Conservation (phyloP, 257 asterid genomes). For the Handroanthus guayacan region DNA sequence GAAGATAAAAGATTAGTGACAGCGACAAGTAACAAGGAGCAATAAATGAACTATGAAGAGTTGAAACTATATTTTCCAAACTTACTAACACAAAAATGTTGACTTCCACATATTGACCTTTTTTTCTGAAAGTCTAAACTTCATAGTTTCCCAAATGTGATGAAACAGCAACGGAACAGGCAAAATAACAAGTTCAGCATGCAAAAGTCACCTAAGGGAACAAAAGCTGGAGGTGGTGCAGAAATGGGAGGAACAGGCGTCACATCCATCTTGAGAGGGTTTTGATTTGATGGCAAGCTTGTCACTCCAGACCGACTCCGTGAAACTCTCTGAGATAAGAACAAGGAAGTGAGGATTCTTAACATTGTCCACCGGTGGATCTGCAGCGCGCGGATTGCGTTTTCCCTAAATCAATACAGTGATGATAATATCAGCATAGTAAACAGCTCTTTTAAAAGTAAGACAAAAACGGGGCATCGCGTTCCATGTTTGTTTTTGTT, state of each 20-base stretch:
- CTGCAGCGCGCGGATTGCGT: slow-evolving; percentile 68
- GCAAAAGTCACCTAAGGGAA: slow-evolving; percentile 64
- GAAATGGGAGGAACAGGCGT: slow-evolving; percentile 65
- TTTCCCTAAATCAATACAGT: slow-evolving; percentile 68
- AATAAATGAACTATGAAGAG: not conserved
- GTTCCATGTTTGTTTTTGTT: not conserved
- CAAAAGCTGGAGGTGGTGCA: slow-evolving; percentile 63
- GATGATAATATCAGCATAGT: slow-evolving; percentile 34
- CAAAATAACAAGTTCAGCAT: slow-evolving; percentile 11
- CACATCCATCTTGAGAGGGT: slow-evolving; percentile 76
- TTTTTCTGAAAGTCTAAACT: not conserved
- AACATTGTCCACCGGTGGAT: slow-evolving; percentile 63
- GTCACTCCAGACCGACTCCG: slow-evolving; percentile 73
- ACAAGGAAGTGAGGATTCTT: slow-evolving; percentile 90
- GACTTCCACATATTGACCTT: not conserved
- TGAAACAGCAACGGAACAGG: not conserved
- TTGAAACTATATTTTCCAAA: not conserved
- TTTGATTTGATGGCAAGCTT: slow-evolving; percentile 64
- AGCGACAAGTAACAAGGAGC: not conserved
- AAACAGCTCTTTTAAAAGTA: slow-evolving; percentile 27
- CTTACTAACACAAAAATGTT: not conserved
- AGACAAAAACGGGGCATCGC: not conserved
- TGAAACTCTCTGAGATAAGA: slow-evolving; percentile 80
- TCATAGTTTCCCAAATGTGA: not conserved
- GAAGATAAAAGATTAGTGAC: not conserved